phyloP scores from a whole-genome alignment of 768 basidiomycete genomes.

The Xerocomus brunneocitrinus region DNA sequence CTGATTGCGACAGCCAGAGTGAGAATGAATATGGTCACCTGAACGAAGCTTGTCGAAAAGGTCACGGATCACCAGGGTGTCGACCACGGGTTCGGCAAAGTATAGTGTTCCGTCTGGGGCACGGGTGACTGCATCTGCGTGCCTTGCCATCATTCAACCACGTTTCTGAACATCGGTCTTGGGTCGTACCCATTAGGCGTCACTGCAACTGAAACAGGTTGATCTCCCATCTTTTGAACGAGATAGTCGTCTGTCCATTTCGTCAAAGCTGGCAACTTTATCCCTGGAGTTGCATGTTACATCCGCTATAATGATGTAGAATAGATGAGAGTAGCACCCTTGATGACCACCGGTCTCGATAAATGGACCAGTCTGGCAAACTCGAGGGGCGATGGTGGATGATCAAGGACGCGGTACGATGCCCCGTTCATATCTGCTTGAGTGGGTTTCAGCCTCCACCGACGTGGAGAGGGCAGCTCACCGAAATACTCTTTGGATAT shows the following conservation, averaged over 20 bases:
- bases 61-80: slow-evolving; percentile 60
- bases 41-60: slow-evolving; percentile 44
- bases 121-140: slow-evolving; percentile 68
- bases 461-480: slow-evolving; percentile 2
- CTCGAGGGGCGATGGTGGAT: slow-evolving; percentile 61
- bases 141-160: slow-evolving; percentile 37
- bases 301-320: background rate
- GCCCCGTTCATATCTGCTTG: slow-evolving; percentile 56
- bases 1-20: background rate
- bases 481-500: slow-evolving; percentile 38
- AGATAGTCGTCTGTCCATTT: slow-evolving; percentile 71
- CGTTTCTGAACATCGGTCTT: slow-evolving; percentile 1
- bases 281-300: slow-evolving; percentile 34
- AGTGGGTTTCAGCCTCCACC: background rate
- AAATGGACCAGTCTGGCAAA: slow-evolving; percentile 65
- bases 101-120: slow-evolving; percentile 53
- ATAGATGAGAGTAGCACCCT: slow-evolving; percentile 40
- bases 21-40: slow-evolving; percentile 21
- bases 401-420: slow-evolving; percentile 44
- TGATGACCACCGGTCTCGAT: slow-evolving; percentile 70
- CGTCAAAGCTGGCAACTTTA: slow-evolving; percentile 40
- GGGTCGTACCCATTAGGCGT: slow-evolving; percentile 75
- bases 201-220: slow-evolving; percentile 63
- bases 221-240: slow-evolving; percentile 46
- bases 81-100: slow-evolving; percentile 71